Percentiles rank a stretch among this genome's conserved stretches.
phyloP scores from a whole-genome alignment of 2,329 filamentous ascomycete species.

The Thyridium curvatum region DNA sequence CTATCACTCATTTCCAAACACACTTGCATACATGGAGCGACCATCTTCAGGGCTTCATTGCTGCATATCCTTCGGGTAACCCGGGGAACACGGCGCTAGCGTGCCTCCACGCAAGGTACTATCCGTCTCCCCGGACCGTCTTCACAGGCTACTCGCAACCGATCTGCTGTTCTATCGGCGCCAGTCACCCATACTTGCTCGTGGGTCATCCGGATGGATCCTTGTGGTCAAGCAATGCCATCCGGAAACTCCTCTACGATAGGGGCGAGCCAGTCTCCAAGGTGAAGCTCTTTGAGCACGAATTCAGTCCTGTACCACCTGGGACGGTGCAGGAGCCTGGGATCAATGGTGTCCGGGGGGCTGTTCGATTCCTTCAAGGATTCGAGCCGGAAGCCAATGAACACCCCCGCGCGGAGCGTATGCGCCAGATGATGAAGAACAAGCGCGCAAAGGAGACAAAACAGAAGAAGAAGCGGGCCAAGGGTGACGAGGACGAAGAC shows the following conservation, averaged over 20 bases:
- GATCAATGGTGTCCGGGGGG: slow-evolving; percentile 24
- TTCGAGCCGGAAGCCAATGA: slow-evolving; percentile 44
- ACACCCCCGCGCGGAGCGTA: slow-evolving; percentile 21
- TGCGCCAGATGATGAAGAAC: slow-evolving; percentile 9
- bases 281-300: slow-evolving; percentile 45
- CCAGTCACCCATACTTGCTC: slow-evolving; percentile 45
- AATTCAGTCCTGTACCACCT: slow-evolving; percentile 34
- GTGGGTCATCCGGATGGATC: slow-evolving; percentile 44
- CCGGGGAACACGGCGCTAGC: slow-evolving; percentile 45
- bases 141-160: slow-evolving; percentile 33
- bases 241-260: slow-evolving; percentile 35
- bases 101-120: slow-evolving; percentile 46
- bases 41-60: slow-evolving; percentile 48
- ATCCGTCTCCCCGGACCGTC: slow-evolving; percentile 45
- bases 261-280: slow-evolving; percentile 30
- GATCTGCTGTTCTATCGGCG: slow-evolving; percentile 42
- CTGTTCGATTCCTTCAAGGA: slow-evolving; percentile 43
- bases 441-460: slow-evolving; percentile 11
- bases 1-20: slow-evolving; percentile 44
- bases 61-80: slow-evolving; percentile 44
- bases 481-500: neutral
- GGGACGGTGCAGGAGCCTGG: slow-evolving; percentile 1
- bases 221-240: slow-evolving; percentile 26
- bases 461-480: slow-evolving; percentile 8
- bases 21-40: slow-evolving; percentile 49